Evolutionary conservation across 441 rosid species (phyloP), one percentile per base, ranked within the genome.

Genomic region (Arabidopsis lyrata): DNA sequence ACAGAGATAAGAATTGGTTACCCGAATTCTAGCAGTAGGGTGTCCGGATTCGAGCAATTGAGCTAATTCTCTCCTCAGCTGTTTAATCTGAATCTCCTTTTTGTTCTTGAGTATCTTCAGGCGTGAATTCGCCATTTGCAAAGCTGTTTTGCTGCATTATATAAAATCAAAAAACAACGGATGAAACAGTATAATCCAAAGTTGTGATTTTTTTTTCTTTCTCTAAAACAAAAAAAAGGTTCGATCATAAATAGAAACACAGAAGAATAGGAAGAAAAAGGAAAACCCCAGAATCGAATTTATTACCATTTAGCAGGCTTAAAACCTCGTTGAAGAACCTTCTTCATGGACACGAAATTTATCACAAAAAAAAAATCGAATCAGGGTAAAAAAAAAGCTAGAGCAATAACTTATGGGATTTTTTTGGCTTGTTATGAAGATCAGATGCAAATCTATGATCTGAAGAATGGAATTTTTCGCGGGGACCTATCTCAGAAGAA

Each of bases 261-360:
- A 14, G 5, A 27, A 13, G 3, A 4, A 4, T 31, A 15, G 32
- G n/a, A 12, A 34, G 8, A 34, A 22, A 22, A 11, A 10, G 14
- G 2, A 49, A 42, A 27, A n/a, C 14, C 24, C 13, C 16, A 2
- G 34, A 63, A 42, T 13, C 7, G 41, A 15, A 22, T 35, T 80
- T 8, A 29, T 42, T 77, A 92, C 97, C 99, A 95, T 84, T 95
- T 90, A 0, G 96, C 92, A 15, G 97, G 87, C 88, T 95, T 92
- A 82, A 92, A 95, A 83, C 96, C 88, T 82, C 81, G 82, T 68
- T 87, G 88, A 44, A 90, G 88, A 80, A 87, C 86, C 63, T 75
- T 72, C 49, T 71, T 67, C 76, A 66, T 65, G 29, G 47, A 27
- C 10, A 1, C 16, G 1, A 65, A 11, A 24, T 34, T 34, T 60